phyloP scores from a whole-genome alignment of 2,329 filamentous ascomycete species.

The Sphaceloma murrayae region DNA sequence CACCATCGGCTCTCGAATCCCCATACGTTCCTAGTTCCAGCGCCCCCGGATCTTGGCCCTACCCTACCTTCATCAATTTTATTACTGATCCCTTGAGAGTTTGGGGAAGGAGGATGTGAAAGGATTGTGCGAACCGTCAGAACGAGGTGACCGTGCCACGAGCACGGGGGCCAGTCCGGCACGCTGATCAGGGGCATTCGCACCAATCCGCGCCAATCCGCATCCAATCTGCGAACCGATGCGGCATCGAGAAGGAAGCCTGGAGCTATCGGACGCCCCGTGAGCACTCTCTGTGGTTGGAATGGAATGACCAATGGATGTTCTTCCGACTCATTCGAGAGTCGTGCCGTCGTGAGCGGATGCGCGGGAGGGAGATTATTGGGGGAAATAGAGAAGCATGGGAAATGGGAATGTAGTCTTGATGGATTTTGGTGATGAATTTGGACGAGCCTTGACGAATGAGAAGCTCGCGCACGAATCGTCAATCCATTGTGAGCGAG shows the following conservation, averaged over 20 bases:
- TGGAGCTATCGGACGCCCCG: conserved; percentile 10
- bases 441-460: conserved; percentile 9
- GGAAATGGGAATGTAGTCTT: no score
- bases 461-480: neutral
- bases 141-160: conserved; percentile 3
- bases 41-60: neutral
- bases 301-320: no score
- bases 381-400: no score
- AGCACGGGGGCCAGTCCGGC: neutral
- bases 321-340: no score
- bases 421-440: no score
- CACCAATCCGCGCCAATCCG: neutral
- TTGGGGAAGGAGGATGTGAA: conserved; percentile 7
- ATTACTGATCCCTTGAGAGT: neutral
- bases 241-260: neutral
- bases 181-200: conserved; percentile 8
- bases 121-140: no score
- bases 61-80: neutral
- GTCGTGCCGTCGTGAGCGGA: no score
- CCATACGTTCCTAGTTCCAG: neutral
- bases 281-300: no score
- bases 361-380: no score
- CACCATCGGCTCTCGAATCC: neutral
- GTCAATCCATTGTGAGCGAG: neutral
- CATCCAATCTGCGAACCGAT: neutral